These are phyloP conservation scores for Berberis vulgaris DNA, from an alignment of 164 flowering plant species.

Conservation along the genomic window DNA sequence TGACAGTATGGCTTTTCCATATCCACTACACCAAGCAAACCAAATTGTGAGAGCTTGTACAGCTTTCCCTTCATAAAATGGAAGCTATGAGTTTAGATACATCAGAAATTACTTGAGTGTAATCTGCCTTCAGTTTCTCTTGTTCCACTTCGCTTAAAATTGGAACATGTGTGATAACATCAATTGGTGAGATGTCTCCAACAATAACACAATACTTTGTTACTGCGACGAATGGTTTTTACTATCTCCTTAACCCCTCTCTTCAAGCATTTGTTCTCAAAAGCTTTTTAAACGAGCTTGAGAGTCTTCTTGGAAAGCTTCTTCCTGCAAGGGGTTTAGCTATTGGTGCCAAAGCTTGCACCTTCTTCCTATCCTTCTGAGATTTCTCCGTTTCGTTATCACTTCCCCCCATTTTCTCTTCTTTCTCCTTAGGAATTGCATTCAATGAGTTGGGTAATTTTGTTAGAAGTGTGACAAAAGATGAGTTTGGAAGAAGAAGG, in stretches of 20 bases:
- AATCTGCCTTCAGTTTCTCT: no score
- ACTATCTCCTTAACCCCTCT: constrained; percentile 98
- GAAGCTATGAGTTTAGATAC: background rate
- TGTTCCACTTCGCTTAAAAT: constrained; percentile 71
- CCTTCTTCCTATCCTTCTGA: constrained; percentile 62
- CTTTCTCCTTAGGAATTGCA: no score
- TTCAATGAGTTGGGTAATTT: no score
- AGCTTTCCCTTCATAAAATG: no score
- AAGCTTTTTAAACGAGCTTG: constrained; percentile 63
- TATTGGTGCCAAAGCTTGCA: constrained; percentile 59
- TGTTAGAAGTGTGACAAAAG: no score
- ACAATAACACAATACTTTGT: constrained; percentile 97
- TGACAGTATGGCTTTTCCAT: no score
- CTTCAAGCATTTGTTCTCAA: constrained; percentile 50
- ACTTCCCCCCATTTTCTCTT: constrained; percentile 56
- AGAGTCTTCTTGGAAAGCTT: constrained; percentile 75
- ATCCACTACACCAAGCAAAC: no score
- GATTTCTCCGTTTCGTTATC: constrained; percentile 72
- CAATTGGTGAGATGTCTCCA: constrained; percentile 90
- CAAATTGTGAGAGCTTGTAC: no score
- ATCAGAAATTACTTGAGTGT: background rate
- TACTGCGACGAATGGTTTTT: constrained; percentile 78
- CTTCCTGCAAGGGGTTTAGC: constrained; percentile 89
- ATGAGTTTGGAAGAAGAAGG: no score
- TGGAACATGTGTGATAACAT: constrained; percentile 91